Base-by-base conservation (phyloP, 1,139 yeast genomes). In the Nadsonia starkeyi-henricii region DNA sequence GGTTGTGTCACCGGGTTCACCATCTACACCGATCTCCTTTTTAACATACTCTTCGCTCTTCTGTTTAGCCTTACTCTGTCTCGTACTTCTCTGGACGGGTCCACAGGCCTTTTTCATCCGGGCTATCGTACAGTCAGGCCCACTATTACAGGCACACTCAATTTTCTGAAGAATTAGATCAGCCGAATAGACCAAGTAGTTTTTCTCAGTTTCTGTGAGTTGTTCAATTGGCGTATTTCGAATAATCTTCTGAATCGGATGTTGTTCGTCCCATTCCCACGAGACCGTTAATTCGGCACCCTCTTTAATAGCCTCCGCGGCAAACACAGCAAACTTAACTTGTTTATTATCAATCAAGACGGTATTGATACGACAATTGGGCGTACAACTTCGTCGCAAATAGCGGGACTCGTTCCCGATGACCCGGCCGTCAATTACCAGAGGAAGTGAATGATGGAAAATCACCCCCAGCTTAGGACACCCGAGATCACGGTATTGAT, bases 181-280 rank as follows among this genome's bases (percentile, higher is more conserved):
- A 20, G 54, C 54, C 18, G 57, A 55, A 26, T 50, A 47, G 1
- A 50, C 55, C 20, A 62, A 45, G 47, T 59, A 61, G 20, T 47
- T 50, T 20, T 56, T 52, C 39, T 62, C 66, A 15, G 49, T 56
- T 8, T 50, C 48, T 3, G 54, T 47, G 36, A 59, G 52, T 18
- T 67, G 58, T 37, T 68, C 72, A 44, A 65, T 58, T 53, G 64
- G 59, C 0, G 65, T 62, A 2, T 68, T 67, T 30, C 67, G 64
- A 43, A 74, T 70, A 51, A 84, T 64, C 54, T 72, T 72, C 50
- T 69, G 67, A 41, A 85, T 83, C 1, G 96, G 96, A 61, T 88
- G 96, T 13, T 66, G 57, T 3, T 65, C 60, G 60, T 88, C 95
- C 95, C 96, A 89, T 54, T 82, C 85, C 97, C 97, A 89, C 1